Evolutionary conservation across 371 early-diverging fungal genomes (phyloP), one percentile per base, ranked within the genome.

Genomic region (Syncephalastrum contaminatum): DNA sequence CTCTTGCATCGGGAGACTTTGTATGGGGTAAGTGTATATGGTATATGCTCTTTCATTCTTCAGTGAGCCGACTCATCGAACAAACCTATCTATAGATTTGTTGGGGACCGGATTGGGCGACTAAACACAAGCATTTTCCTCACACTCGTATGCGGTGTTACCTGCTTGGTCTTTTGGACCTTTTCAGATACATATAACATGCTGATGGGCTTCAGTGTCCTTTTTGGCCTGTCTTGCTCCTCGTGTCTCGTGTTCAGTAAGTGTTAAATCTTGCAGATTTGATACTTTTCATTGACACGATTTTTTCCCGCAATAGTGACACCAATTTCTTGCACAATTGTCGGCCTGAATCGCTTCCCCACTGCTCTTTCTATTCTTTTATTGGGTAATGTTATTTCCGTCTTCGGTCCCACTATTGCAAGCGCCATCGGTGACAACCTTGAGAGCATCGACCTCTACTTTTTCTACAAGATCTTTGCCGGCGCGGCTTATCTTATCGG

Each of bases 271-370:
- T 30, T 12, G 36, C 36, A 25, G 25, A 25, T 25, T 7, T 3
- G 25, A 25, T 25, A 0, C 66, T 90, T 85, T 81, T 95, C 91
- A 83, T 94, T 91, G 60, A 95, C 95, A 72, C 94, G 94, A 72
- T 94, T 94, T 80, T 94, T 93, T 75, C 93, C 93, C 62, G 93
- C 93, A 70, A 94, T 54, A 68, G 66, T 75, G 59, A 69, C 75
- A 2, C 63, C 72, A 20, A 70, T 72, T 39, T 55, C 75, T 15
- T 60, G 54, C 0, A 50, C 49, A n/a, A 59, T 75, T 30, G 42
- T 70, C 5, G 70, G 72, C n/a, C 64, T 65, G 59, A 72, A 72
- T 12, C 50, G 48, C 41, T 67, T 72, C 18, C 72, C 75, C 14
- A 67, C 72, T 2, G 75, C 66, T 14, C 27, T 75, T 14, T 70